phyloP scores from a whole-genome alignment of 2,329 filamentous ascomycete genomes.

The Trichoderma guizhouense region DNA sequence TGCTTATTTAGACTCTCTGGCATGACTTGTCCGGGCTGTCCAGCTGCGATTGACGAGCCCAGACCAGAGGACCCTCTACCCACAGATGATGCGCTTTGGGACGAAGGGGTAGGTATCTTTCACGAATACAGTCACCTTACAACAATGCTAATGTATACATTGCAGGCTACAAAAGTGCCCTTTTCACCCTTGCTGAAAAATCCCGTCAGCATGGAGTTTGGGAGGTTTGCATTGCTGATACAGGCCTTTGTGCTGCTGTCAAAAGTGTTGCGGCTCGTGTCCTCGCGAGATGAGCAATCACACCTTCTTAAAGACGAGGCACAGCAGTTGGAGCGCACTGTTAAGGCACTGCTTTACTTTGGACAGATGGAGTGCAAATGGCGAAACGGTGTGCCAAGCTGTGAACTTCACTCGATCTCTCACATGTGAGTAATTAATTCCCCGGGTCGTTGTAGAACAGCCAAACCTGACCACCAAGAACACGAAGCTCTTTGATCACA shows the following conservation, averaged over 20 bases:
- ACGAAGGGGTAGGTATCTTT: neutral
- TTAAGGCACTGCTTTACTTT: neutral
- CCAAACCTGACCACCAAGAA: neutral
- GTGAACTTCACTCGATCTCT: neutral
- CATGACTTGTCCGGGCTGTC: neutral
- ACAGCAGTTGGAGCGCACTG: neutral
- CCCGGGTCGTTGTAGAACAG: neutral
- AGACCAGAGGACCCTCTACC: neutral
- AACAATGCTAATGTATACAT: neutral
- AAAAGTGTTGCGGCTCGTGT: neutral
- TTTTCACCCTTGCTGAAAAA: neutral
- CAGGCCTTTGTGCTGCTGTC: neutral
- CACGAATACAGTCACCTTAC: neutral
- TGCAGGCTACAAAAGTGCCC: neutral
- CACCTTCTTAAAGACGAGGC: neutral
- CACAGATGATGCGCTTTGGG: neutral
- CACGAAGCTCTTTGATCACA: neutral
- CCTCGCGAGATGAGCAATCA: neutral
- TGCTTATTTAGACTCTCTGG: neutral
- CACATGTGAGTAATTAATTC: neutral
- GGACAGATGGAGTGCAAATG: neutral
- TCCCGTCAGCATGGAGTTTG: constrained; percentile 3
- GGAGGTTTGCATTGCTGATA: neutral
- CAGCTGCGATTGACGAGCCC: neutral
- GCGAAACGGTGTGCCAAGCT: neutral